These are phyloP conservation scores for Prunus fruticosa DNA, from an alignment of 306 rosid species.

Conservation along the genomic window DNA sequence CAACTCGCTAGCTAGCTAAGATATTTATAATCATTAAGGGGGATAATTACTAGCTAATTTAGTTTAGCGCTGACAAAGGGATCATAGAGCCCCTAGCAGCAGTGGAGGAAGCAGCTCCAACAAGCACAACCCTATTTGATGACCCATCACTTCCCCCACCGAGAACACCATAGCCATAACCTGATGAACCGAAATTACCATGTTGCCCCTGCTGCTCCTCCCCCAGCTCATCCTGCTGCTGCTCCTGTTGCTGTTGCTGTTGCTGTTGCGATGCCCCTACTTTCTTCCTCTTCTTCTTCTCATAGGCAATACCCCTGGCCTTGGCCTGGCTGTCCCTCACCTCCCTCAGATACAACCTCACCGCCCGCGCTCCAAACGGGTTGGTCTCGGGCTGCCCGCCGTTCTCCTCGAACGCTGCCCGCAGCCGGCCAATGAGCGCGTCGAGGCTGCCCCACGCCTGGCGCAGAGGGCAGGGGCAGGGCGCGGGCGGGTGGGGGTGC, in stretches of 20 bases:
- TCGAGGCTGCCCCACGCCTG: constrained; percentile 93
- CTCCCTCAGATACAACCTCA: constrained; percentile 68
- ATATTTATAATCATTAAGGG: not conserved
- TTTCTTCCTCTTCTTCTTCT: constrained; percentile 72
- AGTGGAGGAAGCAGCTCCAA: not conserved
- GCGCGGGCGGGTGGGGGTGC: constrained; percentile 67
- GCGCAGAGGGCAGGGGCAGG: constrained; percentile 83
- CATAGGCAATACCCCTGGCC: constrained; percentile 85
- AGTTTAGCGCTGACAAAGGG: constrained; percentile 21
- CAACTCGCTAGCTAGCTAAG: not conserved
- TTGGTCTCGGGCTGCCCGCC: constrained; percentile 85
- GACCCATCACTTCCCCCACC: not conserved
- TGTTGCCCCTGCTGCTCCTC: not conserved
- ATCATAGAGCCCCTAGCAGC: constrained; percentile 17
- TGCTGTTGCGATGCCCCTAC: not conserved
- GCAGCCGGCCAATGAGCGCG: constrained; percentile 79
- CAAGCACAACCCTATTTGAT: not conserved
- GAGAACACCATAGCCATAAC: not conserved
- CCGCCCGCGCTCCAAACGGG: constrained; percentile 74
- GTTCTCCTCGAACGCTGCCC: constrained; percentile 95
- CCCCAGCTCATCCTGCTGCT: not conserved
- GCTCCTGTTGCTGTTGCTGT: not conserved
- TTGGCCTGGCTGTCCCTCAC: constrained; percentile 80
- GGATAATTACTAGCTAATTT: not conserved
- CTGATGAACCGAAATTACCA: constrained; percentile 3